Evolutionary conservation across 225 moss, liverwort and hornwort genomes (phyloP), one percentile per base, ranked within the genome.

Genomic region (Physcomitrium patens): DNA sequence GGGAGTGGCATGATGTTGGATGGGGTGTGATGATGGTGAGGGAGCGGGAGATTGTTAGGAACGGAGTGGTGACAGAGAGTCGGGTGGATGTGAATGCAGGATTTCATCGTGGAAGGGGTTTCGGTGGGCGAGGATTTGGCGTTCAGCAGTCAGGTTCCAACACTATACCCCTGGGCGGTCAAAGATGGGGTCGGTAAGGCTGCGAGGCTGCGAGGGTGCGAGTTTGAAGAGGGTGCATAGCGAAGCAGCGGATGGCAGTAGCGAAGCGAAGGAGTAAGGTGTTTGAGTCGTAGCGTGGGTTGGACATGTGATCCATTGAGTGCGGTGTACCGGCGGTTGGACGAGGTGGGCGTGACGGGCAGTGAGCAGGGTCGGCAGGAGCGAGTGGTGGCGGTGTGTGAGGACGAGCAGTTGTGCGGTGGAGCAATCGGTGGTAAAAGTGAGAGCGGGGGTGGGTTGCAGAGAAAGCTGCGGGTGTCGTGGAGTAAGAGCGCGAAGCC

Each of bases 61-160:
- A 41, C 45, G 10, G 10, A 53, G 27, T 13, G 60, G 63, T 80
- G 1, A 72, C 46, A 17, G n/a, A 23, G 15, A 56, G 23, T 4
- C 31, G 43, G 12, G 28, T 80, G 57, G 17, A 1, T 47, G 26
- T 54, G 0, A 58, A 72, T 69, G 83, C 87, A 94, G 96, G 96
- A 52, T 97, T 91, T 79, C 89, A 96, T 81, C 92, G 96, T 18
- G 94, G 92, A 48, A 86, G 94, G 76, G 92, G 92, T 49, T 94
- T 91, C 75, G 91, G 88, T 79, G 92, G 96, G 43, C 90, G 96
- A 61, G 94, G 92, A 8, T 97, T 91, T 85, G 86, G 91, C 54
- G 91, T 94, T 12, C 90, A 85, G 77, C 96, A 97, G 73, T 97
- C 96, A 69, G 94, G 96, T 68, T 97, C 96, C 65, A 97, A 97